Percentiles rank a stretch among this genome's conserved stretches.
Evolutionary conservation across 192 early-diverging fungal species (phyloP).

Genomic region (Umbelopsis isabellina): DNA sequence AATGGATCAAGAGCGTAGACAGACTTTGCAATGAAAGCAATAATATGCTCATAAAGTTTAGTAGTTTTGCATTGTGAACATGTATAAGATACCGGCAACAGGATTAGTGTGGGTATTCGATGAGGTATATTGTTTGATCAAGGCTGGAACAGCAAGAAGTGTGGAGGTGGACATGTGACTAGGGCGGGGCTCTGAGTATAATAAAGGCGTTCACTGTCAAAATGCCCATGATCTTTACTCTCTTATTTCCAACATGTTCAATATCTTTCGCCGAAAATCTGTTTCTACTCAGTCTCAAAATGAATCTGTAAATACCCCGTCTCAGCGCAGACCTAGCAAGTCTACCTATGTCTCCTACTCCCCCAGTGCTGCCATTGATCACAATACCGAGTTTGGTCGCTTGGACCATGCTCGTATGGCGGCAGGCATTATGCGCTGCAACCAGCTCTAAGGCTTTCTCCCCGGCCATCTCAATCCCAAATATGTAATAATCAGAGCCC

Average conservation of each 20-base stretch:
- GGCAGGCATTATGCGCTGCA: conserved; percentile 14
- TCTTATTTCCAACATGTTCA: not conserved
- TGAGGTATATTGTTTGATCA: too few relatives aligned
- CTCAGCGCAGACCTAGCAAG: conserved; percentile 13
- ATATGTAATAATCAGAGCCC: not conserved
- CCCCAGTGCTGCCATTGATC: not conserved
- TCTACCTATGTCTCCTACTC: conserved; percentile 6
- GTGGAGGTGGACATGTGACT: not conserved
- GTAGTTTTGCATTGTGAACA: too few relatives aligned
- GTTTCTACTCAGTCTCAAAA: conserved; percentile 1
- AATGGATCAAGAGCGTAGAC: too few relatives aligned
- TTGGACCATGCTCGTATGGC: conserved; percentile 14
- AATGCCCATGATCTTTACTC: not conserved
- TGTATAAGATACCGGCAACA: too few relatives aligned
- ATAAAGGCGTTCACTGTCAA: not conserved
- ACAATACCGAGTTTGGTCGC: conserved; percentile 1
- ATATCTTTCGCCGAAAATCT: conserved; percentile 16
- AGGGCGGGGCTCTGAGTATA: not conserved
- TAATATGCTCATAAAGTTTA: too few relatives aligned
- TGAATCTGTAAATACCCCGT: not conserved
- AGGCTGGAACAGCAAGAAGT: too few relatives aligned
- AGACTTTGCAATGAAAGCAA: too few relatives aligned
- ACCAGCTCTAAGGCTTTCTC: not conserved
- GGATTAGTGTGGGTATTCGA: too few relatives aligned
- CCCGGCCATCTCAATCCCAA: not conserved